phyloP scores from a whole-genome alignment of 2,329 filamentous ascomycete species.

The Leptographium flavum region DNA sequence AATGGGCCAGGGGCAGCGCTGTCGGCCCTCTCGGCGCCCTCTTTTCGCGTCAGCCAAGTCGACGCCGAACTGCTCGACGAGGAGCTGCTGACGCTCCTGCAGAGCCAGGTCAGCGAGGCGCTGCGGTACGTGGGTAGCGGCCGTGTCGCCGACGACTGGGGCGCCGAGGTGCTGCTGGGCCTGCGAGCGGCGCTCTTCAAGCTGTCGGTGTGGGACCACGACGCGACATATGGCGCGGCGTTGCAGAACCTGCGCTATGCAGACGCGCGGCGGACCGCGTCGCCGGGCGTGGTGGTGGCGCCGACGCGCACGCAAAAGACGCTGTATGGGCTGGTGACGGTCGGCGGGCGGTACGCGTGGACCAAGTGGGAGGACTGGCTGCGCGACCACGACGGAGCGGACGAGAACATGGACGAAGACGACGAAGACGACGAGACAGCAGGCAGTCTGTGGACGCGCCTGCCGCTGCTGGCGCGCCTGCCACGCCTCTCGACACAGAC shows the following conservation, averaged over 20 bases:
- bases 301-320: constrained; percentile 75
- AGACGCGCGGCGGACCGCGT: constrained; percentile 48
- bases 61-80: constrained; percentile 92
- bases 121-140: constrained; percentile 70
- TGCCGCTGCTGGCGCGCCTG: background rate
- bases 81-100: constrained; percentile 75
- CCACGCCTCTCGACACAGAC: constrained; percentile 7
- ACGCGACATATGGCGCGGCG: constrained; percentile 85
- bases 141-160: constrained; percentile 72
- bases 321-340: constrained; percentile 70
- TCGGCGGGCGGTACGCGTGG: constrained; percentile 83
- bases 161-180: constrained; percentile 65
- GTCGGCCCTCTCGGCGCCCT: constrained; percentile 12
- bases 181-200: constrained; percentile 80
- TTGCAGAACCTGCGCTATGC: constrained; percentile 85
- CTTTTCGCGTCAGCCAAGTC: constrained; percentile 88
- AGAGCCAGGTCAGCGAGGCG: constrained; percentile 73
- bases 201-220: constrained; percentile 89
- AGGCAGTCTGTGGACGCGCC: background rate
- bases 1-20: background rate
- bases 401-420: constrained; percentile 39
- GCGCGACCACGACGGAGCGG: constrained; percentile 60
- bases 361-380: constrained; percentile 83
- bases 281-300: constrained; percentile 24
- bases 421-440: constrained; percentile 14